Conservation (phyloP, 2,329 filamentous ascomycete genomes). For the Botryotinia convoluta region DNA sequence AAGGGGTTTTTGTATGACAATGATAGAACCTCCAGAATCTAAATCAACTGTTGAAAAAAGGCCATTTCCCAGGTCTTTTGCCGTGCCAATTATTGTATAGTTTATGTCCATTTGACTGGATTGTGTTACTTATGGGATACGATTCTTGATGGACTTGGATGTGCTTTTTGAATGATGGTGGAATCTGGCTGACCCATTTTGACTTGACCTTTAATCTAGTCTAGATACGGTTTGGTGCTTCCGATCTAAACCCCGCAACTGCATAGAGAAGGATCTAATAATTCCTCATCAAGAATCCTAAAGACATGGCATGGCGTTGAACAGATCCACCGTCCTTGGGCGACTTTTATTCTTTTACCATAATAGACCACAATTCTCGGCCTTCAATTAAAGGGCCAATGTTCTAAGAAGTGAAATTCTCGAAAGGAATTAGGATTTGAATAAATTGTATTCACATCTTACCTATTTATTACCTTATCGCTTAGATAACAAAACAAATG, state of each 20-base stretch:
- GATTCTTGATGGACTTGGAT: not conserved
- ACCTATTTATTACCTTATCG: not conserved
- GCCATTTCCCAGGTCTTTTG: constrained; percentile 27
- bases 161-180: not conserved
- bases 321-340: not conserved
- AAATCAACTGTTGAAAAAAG: constrained; percentile 27
- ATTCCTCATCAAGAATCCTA: not conserved
- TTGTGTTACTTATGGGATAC: not conserved
- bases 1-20: constrained; percentile 30
- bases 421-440: no score
- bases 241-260: constrained; percentile 6
- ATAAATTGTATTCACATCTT: not conserved
- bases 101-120: constrained; percentile 24
- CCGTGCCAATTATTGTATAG: constrained; percentile 20
- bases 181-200: not conserved
- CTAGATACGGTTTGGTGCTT: constrained; percentile 3
- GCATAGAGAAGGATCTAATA: not conserved
- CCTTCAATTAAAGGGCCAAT: not conserved
- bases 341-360: not conserved
- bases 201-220: not conserved
- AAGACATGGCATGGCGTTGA: not conserved
- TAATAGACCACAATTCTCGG: no score
- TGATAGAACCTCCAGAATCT: constrained; percentile 27
- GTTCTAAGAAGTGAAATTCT: not conserved
- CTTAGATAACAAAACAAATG: not conserved